phyloP scores from a whole-genome alignment of 2,329 filamentous ascomycete species.

The Dryadomyces quercivorus region DNA sequence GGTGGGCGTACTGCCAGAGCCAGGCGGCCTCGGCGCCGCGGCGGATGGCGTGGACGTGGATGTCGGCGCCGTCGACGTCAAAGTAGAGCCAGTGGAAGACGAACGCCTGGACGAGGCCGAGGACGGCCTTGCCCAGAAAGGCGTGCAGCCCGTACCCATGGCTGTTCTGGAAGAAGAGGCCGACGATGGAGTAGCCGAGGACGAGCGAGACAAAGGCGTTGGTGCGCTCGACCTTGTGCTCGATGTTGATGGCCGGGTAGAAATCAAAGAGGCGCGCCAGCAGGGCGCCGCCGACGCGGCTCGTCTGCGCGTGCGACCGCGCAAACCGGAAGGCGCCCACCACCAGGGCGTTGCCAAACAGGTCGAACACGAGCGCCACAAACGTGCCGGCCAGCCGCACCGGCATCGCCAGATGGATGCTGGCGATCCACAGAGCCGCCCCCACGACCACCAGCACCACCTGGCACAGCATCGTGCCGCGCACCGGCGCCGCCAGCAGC shows the following conservation, averaged over 20 bases:
- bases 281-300: conserved; percentile 11
- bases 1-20: conserved; percentile 42
- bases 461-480: conserved; percentile 39
- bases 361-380: conserved; percentile 41
- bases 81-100: conserved; percentile 53
- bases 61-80: conserved; percentile 44
- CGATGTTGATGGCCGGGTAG: conserved; percentile 50
- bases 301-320: conserved; percentile 7
- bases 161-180: conserved; percentile 45
- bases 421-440: conserved; percentile 44
- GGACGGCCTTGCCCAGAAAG: conserved; percentile 49
- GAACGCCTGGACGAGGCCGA: conserved; percentile 46
- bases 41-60: conserved; percentile 49
- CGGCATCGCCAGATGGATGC: conserved; percentile 43
- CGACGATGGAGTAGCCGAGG: conserved; percentile 52
- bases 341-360: conserved; percentile 32
- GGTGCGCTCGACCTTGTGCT: conserved; percentile 52
- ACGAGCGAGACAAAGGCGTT: conserved; percentile 53
- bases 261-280: conserved; percentile 39
- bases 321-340: conserved; percentile 25
- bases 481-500: conserved; percentile 43
- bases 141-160: conserved; percentile 38
- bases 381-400: conserved; percentile 42
- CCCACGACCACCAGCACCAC: conserved; percentile 32
- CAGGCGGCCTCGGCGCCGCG: conserved; percentile 26